Base-by-base conservation (phyloP, 441 rosid species). In the Populus hybrid region DNA sequence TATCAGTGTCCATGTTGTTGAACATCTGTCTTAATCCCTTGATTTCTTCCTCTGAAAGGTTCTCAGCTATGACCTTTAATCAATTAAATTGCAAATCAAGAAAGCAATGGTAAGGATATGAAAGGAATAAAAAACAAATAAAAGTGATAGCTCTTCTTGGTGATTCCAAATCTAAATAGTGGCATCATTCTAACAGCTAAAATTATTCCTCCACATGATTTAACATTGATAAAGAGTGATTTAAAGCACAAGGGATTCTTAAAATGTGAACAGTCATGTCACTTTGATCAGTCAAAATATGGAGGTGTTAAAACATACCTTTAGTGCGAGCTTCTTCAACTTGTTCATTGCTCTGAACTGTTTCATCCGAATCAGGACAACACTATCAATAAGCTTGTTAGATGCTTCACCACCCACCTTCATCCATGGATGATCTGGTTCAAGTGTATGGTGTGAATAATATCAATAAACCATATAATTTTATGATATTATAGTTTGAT, bases 331-430 rank as follows among this genome's bases (percentile, higher is more conserved):
- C 83, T 90, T 95, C 88, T 95, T 92, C 68, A 95, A 78, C 87
- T 95, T 95, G 86, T 95, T 95, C 95, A 91, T 92, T 23, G 92
- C 97, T 64, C 97, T 86, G 69, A 94, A 91, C 81, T 94, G 97
- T 86, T 84, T 95, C 88, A 95, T 83, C 87, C 99, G 90, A 36
- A 53, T 81, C 59, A 89, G 88, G 74, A 95, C 99, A 66, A 93
- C 99, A 50, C 93, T 92, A 75, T 92, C 89, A 10, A 95, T 89
- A 8, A 97, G 97, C 75, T 74, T 83, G 72, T 90, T 97, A 10
- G 97, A 88, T 26, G 87, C 88, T 68, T 79, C 86, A 5, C 86
- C 91, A n/a, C 85, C 93, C 72, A 76, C 88, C 83, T 83, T 91
- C 79, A 95, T 36, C 99, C 97, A 95, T 66, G 95, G 92, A 85